Percentiles rank a stretch among this genome's conserved stretches.
phyloP scores from a whole-genome alignment of 148 eudicot species.

The Fagopyrum esculentum region DNA sequence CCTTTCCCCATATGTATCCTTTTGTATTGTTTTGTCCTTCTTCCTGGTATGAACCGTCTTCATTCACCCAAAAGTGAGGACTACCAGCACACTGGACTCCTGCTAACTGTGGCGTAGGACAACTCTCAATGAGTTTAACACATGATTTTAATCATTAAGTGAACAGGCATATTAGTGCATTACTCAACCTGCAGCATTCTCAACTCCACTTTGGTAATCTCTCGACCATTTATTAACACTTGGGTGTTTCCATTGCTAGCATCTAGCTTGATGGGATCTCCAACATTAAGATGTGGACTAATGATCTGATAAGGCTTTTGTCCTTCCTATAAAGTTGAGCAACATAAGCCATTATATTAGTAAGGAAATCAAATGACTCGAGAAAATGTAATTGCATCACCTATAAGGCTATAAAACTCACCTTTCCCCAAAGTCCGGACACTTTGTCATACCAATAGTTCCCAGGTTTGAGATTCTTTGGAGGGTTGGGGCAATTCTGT shows the following conservation, averaged over 20 bases:
- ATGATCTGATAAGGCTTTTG: constrained; percentile 86
- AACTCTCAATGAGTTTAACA: not conserved
- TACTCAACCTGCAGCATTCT: constrained; percentile 87
- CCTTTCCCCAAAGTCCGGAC: constrained; percentile 99
- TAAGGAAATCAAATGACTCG: constrained; percentile 8
- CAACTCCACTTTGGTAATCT: constrained; percentile 89
- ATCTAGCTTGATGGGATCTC: constrained; percentile 72
- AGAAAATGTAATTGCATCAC: not conserved
- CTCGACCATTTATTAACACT: constrained; percentile 93
- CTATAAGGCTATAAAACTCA: constrained; percentile 20
- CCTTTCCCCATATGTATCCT: constrained; percentile 99
- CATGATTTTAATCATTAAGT: constrained; percentile 8
- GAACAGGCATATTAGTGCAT: constrained; percentile 7
- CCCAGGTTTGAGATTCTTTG: constrained; percentile 91
- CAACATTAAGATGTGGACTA: constrained; percentile 84
- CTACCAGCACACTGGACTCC: constrained; percentile 99
- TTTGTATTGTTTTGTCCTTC: constrained; percentile 98
- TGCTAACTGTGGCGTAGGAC: constrained; percentile 53
- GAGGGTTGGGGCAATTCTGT: constrained; percentile 77
- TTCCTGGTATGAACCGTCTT: constrained; percentile 98
- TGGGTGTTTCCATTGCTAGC: constrained; percentile 93
- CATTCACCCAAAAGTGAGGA: constrained; percentile 99
- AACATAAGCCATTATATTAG: constrained; percentile 2
- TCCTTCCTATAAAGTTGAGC: constrained; percentile 62
- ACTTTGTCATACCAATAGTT: constrained; percentile 98